Base-by-base conservation (phyloP, 1,139 yeast genomes). In the Sugiyamaella japonica region DNA sequence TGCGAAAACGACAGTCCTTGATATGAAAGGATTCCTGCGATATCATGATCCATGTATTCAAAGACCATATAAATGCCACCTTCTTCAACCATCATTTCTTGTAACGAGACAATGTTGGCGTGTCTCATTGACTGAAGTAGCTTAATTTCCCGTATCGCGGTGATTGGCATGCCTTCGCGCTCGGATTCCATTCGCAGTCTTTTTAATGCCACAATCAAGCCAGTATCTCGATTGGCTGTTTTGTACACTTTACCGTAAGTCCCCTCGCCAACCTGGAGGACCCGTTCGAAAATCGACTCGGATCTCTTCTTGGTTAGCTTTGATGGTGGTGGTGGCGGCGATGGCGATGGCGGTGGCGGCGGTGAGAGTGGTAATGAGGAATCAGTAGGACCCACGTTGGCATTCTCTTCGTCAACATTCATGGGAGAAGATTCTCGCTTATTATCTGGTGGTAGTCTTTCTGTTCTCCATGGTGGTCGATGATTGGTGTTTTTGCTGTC, bases 131-230 rank as follows among this genome's bases (percentile, higher is more conserved):
- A 81, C 70, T 93, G 98, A 45, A 93, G 75, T 20, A 93, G 74
- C 61, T 90, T 85, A 57, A 91, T 89, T 72, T 93, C 99, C 62
- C 99, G 78, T 66, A 91, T 83, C 0, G 98, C 96, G 0, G 99
- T 93, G 20, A 93, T 88, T 0, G 99, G 99, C 71, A 93, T 89
- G 0, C 98, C 98, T 67, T 93, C 99, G 50, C 90, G 77, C 69
- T 93, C 98, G 7, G 84, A 74, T 67, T 93, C 98, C 67, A 93
- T 77, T 57, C 98, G 73, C 48, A 93, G 76, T 63, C 85, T 80
- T 67, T 93, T 93, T 66, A 93, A 75, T 1, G 99, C 99, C 25
- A 90, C 95, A 63, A 78, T 74, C 57, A 81, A 84, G 5, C 80
- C 77, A 0, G 97, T 89, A n/a, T 81, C 75, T 13, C 73, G 72